Evolutionary conservation across 2,329 filamentous ascomycete genomes (phyloP).

Genomic region (Colletotrichum tropicale): DNA sequence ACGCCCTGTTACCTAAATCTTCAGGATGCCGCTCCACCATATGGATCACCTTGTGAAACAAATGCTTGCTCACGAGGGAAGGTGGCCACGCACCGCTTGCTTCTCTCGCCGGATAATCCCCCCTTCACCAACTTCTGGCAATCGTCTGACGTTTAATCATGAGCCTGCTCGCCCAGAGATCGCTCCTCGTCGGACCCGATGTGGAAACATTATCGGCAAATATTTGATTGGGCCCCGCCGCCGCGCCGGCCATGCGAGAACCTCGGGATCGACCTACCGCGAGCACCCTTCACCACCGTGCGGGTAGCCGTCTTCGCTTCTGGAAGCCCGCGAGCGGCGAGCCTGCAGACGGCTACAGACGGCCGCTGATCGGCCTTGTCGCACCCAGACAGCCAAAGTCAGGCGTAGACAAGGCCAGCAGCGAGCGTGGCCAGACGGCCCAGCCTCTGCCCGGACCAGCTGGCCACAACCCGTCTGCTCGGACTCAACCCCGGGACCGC

Average conservation of each 20-base stretch:
- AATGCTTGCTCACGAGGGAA: neutral
- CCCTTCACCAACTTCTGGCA: neutral
- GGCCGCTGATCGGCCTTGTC: neutral
- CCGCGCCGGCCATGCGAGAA: neutral
- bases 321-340: neutral
- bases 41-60: neutral
- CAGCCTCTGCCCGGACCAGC: neutral
- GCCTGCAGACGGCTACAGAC: constrained; percentile 7
- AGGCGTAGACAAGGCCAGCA: neutral
- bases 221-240: constrained; percentile 8
- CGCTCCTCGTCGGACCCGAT: neutral
- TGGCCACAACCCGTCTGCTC: neutral
- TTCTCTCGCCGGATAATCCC: neutral
- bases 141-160: neutral
- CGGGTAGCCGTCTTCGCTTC: constrained; percentile 3
- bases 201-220: constrained; percentile 7
- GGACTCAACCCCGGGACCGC: neutral
- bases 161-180: neutral
- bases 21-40: neutral
- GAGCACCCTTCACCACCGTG: neutral
- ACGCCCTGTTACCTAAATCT: neutral
- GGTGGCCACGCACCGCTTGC: neutral
- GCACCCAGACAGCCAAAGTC: neutral
- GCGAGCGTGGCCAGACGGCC: neutral
- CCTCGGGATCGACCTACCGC: neutral